These are phyloP conservation scores for Nematodospora valgi DNA, from an alignment of 805 yeast species.

Conservation along the genomic window DNA sequence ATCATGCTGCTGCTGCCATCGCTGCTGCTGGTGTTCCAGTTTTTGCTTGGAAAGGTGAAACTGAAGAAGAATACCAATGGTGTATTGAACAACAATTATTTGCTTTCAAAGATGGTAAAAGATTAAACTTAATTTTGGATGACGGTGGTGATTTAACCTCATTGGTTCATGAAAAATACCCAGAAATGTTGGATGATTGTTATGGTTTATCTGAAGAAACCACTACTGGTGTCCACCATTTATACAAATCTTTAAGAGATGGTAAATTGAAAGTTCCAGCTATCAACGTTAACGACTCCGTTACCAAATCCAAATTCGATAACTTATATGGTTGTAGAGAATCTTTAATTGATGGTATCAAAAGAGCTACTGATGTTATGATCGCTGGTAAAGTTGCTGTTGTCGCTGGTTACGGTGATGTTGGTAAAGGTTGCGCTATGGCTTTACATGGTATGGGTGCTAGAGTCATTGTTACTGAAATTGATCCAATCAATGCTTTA, in stretches of 20 bases:
- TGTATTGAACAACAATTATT: conserved; percentile 99
- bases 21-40: conserved; percentile 99
- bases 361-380: conserved; percentile 99
- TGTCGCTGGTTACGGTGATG: conserved; percentile 99
- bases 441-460: conserved; percentile 99
- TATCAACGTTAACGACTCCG: conserved; percentile 97
- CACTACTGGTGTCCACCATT: conserved; percentile 99
- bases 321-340: conserved; percentile 99
- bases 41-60: conserved; percentile 99
- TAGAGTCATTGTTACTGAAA: conserved; percentile 93
- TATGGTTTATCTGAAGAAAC: conserved; percentile 98
- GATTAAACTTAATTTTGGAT: conserved; percentile 94
- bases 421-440: conserved; percentile 99
- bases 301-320: conserved; percentile 98
- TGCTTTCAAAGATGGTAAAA: conserved; percentile 93
- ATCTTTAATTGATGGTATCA: conserved; percentile 97
- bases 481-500: conserved; percentile 98
- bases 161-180: conserved; percentile 95
- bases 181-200: conserved; percentile 94
- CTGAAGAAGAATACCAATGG: conserved; percentile 99
- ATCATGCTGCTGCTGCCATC: conserved; percentile 99
- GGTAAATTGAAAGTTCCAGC: conserved; percentile 94
- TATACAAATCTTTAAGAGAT: conserved; percentile 92
- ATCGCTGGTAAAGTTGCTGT: conserved; percentile 99
- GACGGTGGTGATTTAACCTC: conserved; percentile 99